Percentiles rank a stretch among this genome's conserved stretches.
Conservation (phyloP, 1,139 yeast species). For the Casaregolazyma lundiana region DNA sequence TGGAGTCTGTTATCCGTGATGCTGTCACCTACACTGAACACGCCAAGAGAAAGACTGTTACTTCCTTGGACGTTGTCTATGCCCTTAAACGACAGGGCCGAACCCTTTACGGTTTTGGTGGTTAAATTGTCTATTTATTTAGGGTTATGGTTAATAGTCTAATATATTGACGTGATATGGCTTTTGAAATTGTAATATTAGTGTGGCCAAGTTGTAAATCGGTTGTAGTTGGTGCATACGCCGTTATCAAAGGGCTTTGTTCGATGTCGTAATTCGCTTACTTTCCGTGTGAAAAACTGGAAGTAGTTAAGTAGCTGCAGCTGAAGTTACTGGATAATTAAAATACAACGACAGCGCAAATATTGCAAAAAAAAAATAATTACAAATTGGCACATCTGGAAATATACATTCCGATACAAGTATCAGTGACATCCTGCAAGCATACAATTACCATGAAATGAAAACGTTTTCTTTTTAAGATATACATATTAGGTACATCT, state of each 20-base stretch:
- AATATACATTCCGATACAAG: no score
- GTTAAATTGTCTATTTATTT: constrained; percentile 45
- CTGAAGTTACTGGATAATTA: no score
- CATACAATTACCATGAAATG: background rate
- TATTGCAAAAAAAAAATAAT: background rate
- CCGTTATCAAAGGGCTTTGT: no score
- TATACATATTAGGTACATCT: background rate
- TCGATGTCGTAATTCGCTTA: no score
- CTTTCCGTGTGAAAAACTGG: no score
- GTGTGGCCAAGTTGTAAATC: no score
- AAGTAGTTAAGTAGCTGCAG: no score
- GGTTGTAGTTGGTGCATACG: no score
- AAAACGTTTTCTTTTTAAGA: background rate
- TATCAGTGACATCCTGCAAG: background rate
- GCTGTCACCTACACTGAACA: constrained; percentile 99
- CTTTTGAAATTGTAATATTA: no score
- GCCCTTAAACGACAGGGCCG: constrained; percentile 99
- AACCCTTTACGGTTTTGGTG: constrained; percentile 99
- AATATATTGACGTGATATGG: constrained; percentile 2
- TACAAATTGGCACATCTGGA: background rate
- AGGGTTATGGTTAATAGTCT: constrained; percentile 4
- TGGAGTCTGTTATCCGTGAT: constrained; percentile 96
- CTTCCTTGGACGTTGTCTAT: constrained; percentile 96
- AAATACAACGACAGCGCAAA: no score
- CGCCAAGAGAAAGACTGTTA: constrained; percentile 99